Evolutionary conservation across 2,329 filamentous ascomycete species (phyloP).

Genomic region (Fusarium temperatum): DNA sequence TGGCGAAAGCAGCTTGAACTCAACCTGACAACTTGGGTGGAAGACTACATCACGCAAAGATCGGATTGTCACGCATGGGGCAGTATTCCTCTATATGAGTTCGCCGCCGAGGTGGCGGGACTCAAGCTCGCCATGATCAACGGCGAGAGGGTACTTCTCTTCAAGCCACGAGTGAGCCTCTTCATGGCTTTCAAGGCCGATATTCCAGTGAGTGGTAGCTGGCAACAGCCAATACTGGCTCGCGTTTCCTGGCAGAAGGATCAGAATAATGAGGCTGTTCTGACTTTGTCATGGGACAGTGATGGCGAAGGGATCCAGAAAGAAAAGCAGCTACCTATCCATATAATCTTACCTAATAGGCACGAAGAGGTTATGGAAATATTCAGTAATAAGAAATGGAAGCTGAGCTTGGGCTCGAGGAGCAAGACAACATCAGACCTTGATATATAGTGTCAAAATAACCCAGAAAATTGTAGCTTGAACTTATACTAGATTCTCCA

Average conservation of each 20-base stretch:
- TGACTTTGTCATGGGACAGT: not conserved
- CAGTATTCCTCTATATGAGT: not conserved
- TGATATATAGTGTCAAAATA: too few relatives aligned
- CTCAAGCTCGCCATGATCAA: not conserved
- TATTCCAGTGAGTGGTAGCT: not conserved
- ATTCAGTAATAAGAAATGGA: not conserved
- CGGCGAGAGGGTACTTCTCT: not conserved
- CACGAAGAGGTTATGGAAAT: not conserved
- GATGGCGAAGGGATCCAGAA: too few relatives aligned
- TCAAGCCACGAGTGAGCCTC: not conserved
- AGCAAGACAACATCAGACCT: too few relatives aligned
- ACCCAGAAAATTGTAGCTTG: too few relatives aligned
- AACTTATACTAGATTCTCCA: too few relatives aligned
- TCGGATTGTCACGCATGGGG: not conserved
- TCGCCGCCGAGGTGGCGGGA: not conserved
- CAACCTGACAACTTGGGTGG: not conserved
- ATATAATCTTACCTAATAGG: not conserved
- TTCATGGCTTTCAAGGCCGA: not conserved
- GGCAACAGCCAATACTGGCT: not conserved
- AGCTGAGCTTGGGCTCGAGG: not conserved
- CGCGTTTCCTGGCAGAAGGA: not conserved
- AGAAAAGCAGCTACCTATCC: not conserved
- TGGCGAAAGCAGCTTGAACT: not conserved
- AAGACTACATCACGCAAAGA: not conserved
- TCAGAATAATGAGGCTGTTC: accelerated